A percentile compares a stretch with the other conserved stretches of the same genome.
Evolutionary conservation across 2,329 filamentous ascomycete species (phyloP).

Genomic region (Fusarium miscanthi): DNA sequence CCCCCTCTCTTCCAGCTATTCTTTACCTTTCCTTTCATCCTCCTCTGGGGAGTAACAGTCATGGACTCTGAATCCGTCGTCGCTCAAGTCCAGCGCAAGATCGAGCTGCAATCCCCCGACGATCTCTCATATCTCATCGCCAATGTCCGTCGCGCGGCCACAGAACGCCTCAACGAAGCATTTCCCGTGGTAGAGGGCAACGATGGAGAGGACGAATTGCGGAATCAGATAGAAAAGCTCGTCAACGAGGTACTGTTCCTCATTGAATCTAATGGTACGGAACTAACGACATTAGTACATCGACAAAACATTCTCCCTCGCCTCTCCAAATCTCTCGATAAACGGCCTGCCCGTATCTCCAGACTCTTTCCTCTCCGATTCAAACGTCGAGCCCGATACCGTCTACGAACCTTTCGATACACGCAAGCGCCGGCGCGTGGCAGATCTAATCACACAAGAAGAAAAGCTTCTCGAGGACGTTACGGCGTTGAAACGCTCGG

Average conservation of each 20-base stretch:
- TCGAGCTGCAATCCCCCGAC: conserved; percentile 81
- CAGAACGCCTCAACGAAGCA: conserved; percentile 72
- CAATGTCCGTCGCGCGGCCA: conserved; percentile 76
- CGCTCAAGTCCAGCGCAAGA: conserved; percentile 71
- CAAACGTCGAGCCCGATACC: conserved; percentile 38
- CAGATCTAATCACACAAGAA: conserved; percentile 70
- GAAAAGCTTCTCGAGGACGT: conserved; percentile 73
- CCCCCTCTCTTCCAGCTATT: neutral
- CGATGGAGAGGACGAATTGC: conserved; percentile 65
- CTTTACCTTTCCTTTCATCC: neutral
- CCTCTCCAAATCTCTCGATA: conserved; percentile 69
- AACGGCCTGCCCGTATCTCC: conserved; percentile 67
- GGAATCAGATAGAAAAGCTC: conserved; percentile 68
- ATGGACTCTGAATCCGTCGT: conserved; percentile 53
- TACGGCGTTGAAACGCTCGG: conserved; percentile 66
- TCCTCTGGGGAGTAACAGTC: neutral
- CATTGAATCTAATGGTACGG: neutral
- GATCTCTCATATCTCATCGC: conserved; percentile 77
- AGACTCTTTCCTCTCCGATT: conserved; percentile 51
- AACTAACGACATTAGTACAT: conserved; percentile 64
- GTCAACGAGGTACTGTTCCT: conserved; percentile 63
- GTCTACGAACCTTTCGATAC: conserved; percentile 70
- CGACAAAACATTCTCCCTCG: conserved; percentile 67
- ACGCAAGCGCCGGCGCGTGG: conserved; percentile 67
- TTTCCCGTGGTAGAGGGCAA: conserved; percentile 71